Base-by-base conservation (phyloP, 345 rosid genomes). In the Eucalyptus pumila region DNA sequence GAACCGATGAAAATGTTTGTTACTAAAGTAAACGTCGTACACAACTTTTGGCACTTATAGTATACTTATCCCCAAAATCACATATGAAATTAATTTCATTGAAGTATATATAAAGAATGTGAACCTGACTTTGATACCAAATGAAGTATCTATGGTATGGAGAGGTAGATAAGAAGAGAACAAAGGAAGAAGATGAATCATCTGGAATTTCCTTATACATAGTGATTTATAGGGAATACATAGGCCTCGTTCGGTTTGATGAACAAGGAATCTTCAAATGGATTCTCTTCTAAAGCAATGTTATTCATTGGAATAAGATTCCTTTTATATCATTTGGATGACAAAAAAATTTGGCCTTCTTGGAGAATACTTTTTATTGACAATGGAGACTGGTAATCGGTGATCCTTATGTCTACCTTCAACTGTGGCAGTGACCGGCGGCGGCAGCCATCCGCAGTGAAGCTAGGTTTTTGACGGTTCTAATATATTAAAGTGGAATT, bases 1-100 rank as follows among this genome's bases (percentile, higher is more conserved):
- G 26, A 52, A 21, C 26, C 5, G 2, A 2, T 11, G 1, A 52
- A 52, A 21, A 52, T 1, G 21, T 21, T 21, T 52, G 5, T 2
- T 21, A 52, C 0, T 19, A 21, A 52, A 21, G 58, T 21, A 52
- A 52, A 6, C 9, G 0, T 1, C 1, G 0, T 52, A 52, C 58
- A 52, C 26, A 52, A 52, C 11, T 52, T 51, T 52, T 21, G 26
- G 5, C 26, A 52, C 11, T 52, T 52, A 5, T 52, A 52, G 58
- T 52, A 1, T 21, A 52, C 11, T 52, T 52, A 52, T 52, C 58
- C 11, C 58, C 26, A n/a, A 62, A 30, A 27, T 30, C 69, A 13
- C 17, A 30, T 62, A 30, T 62, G 3, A 62, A 30, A 62, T 14
- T 30, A 62, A 30, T 62, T 30, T 30, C 69, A 30, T 13, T 30